These are phyloP conservation scores for Gremmenia infestans DNA, from an alignment of 2,329 filamentous ascomycete genomes.

Conservation along the genomic window DNA sequence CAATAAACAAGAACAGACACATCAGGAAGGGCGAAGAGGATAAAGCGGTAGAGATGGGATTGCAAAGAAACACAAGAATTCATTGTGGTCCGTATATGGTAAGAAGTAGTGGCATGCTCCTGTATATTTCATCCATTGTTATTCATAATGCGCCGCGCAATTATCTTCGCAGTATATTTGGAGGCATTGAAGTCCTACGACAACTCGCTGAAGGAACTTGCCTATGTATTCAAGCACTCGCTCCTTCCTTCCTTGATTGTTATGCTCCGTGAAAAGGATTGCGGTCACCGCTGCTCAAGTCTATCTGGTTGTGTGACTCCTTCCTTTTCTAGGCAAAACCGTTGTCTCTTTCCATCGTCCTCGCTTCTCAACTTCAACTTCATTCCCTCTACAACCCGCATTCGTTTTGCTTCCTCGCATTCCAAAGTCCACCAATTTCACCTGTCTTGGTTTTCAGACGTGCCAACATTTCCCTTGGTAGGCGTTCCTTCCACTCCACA, in stretches of 20 bases:
- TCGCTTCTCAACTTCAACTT: not conserved
- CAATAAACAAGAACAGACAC: no score
- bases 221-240: no score
- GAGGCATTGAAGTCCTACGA: no score
- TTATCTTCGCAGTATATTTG: no score
- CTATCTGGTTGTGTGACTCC: not conserved
- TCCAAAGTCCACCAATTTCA: not conserved
- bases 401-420: conserved; percentile 16
- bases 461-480: not conserved
- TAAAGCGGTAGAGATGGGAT: no score
- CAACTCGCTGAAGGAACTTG: no score
- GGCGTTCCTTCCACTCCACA: not conserved
- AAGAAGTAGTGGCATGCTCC: no score
- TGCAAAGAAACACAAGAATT: no score
- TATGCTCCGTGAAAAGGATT: not conserved
- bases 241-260: not conserved
- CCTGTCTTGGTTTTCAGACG: not conserved
- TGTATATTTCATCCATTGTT: no score
- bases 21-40: no score
- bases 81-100: no score
- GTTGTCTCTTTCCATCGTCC: not conserved
- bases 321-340: not conserved
- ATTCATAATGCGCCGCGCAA: no score
- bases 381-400: conserved; percentile 6
- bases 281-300: not conserved